Conservation (phyloP, 2,329 filamentous ascomycete species). For the Aspergillus tamarii region DNA sequence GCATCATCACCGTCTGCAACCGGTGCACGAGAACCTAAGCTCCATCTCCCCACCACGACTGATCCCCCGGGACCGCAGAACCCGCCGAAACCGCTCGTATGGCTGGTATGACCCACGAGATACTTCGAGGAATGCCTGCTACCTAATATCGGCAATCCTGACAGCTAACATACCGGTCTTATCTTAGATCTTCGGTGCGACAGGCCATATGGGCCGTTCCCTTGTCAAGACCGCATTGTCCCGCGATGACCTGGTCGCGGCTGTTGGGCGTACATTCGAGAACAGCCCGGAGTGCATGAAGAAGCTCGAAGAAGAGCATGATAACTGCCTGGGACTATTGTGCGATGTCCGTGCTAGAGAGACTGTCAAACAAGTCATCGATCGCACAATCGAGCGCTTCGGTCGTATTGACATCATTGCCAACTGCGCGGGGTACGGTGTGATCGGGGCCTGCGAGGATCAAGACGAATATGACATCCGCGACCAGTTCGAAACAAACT, state of each 20-base stretch:
- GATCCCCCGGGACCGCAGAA: constrained; percentile 76
- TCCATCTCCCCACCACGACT: constrained; percentile 78
- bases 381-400: constrained; percentile 72
- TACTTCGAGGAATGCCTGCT: background rate
- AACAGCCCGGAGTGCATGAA: constrained; percentile 73
- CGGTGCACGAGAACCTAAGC: constrained; percentile 43
- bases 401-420: constrained; percentile 84
- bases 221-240: constrained; percentile 80
- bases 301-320: constrained; percentile 64
- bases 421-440: constrained; percentile 93
- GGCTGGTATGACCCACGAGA: constrained; percentile 68
- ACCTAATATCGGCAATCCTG: background rate
- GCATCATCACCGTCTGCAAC: constrained; percentile 29
- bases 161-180: background rate
- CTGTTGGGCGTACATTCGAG: constrained; percentile 82
- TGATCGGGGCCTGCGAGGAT: constrained; percentile 94
- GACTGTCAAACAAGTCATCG: constrained; percentile 73
- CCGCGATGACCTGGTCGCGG: constrained; percentile 80
- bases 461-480: constrained; percentile 94
- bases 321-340: constrained; percentile 71
- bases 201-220: constrained; percentile 94
- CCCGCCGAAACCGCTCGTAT: constrained; percentile 75
- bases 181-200: constrained; percentile 82
- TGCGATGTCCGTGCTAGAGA: constrained; percentile 86
- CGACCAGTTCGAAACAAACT: constrained; percentile 97